Evolutionary conservation across 192 early-diverging fungal species (phyloP), one percentile per base, ranked within the genome.

Genomic region (Spizellomyces punctatus): DNA sequence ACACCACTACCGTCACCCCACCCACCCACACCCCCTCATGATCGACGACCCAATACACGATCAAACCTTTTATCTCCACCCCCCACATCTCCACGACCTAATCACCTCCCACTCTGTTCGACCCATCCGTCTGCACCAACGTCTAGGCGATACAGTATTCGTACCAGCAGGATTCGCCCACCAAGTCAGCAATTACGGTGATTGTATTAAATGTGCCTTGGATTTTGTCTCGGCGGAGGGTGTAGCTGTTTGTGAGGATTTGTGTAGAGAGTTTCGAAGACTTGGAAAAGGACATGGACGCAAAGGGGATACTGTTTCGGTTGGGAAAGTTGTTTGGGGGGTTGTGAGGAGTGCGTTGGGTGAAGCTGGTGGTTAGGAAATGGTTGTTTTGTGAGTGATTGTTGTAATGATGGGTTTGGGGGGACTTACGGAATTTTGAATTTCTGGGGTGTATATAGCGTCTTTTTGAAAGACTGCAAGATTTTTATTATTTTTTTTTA

Each of bases 91-190:
- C 10, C 43, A 64, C 6, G 21, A 64, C n/a, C 71, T 94, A 16
- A 72, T 56, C 36, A 16, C 63, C n/a, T 45, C 65, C 16, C 67
- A 82, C 16, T 82, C 79, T 6, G 78, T 86, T 10, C 58, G 63
- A 6, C 74, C 79, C 45, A 90, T 84, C 77, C 79, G 88, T 14
- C 57, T 94, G 0, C 81, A 81, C 63, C 90, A 94, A 75, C 82
- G 84, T 49, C 81, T 86, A 0, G 91, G 91, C 10, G 92, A 94
- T 74, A 85, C 88, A 0, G 86, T 94, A 4, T 92, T 89, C 80
- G 82, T 94, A 1, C 91, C 92, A 0, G 92, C 90, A 10, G 92
- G 92, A 6, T 89, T 83, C 43, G 88, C 90, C 0, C 89, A 91
- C 45, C 91, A 92, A 76, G 91, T 92, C 14, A 82, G 83, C 67